Evolutionary conservation across 495 filamentous ascomycete genomes (phyloP), one percentile per base, ranked within the genome.

Genomic region (Glonium stellatum): DNA sequence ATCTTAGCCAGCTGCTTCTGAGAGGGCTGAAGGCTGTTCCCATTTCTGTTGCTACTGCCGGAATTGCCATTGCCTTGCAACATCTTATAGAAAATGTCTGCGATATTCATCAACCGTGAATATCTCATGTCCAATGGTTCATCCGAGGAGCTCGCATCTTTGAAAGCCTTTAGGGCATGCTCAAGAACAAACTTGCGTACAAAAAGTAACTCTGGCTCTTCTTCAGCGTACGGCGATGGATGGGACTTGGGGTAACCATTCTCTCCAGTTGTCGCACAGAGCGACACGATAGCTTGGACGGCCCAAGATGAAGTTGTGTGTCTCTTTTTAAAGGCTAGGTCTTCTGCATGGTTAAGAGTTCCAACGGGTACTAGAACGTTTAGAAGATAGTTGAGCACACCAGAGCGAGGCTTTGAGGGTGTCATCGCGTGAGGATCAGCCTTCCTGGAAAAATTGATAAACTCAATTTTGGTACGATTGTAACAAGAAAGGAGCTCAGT

Each of bases 381-480:
- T 42, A 99, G 77, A 4, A 99, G 82, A 67, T 97, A 99, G 70
- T 97, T 96, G 57, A 97, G 78, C 41, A 97, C 86, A 54, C 87
- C 89, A 13, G 92, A 92, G 46, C 93, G 86, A 42, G 93, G 93
- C 73, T 97, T 99, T 10, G 91, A 89, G 39, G 93, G 93, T 5
- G 91, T 96, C 48, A 83, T 86, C 27, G 86, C 83, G 61, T 89
- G 80, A 4, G 90, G 87, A 59, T 89, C 87, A 19, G 87, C 86
- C 66, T 89, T 89, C 60, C 93, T 85, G 54, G 92, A 96, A 77
- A 96, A 97, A 69, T 97, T 97, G 72, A 99, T 96, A 70, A 99
- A 99, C 67, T 99, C 95, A 21, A 97, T 80, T 77, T 99, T 99
- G 41, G 90, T 86, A 27, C 91, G 86, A 60, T 90, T 96, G 75